Base-by-base conservation (phyloP, 1,284 basidiomycete species). In the Tilletia caries region DNA sequence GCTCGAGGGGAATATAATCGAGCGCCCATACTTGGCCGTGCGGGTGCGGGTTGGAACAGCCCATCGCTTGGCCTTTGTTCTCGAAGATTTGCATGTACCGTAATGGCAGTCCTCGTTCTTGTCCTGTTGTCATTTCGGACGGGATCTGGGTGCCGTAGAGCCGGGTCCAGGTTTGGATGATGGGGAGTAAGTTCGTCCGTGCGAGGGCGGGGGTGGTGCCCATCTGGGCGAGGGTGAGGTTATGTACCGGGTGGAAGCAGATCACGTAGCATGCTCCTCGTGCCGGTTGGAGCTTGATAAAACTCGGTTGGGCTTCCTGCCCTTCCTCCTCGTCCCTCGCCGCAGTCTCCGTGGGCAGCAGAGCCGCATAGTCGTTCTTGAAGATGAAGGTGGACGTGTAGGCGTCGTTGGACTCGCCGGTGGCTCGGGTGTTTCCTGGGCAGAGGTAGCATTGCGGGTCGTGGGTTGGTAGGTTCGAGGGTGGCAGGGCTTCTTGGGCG, bases 61-160 rank as follows among this genome's bases (percentile, higher is more conserved):
- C 95, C 95, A 97, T 96, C 85, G 94, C 93, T 1, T 90, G 85
- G 5, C 94, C 95, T 84, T 95, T 95, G 85, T 96, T 97, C 91
- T 96, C 85, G 65, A 86, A 86, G 68, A 83, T 80, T 71, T 83
- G 82, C 29, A 83, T 76, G 67, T 83, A 83, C 65, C 71, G 68
- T 48, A 83, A 25, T 25, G 48, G 48, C 48, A 50, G 48, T 50
- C 10, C 41, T 44, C 10, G 41, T 18, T 44, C 10, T 8, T 50
- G 48, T 50, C 20, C 75, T 48, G 80, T 82, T 0, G 81, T 73
- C 43, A 83, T 77, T 32, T 83, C 82, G 2, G 54, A 50, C 12
- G 76, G 68, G 60, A 83, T 82, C 64, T 71, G 69, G 44, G 50
- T 66, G 6, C 12, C 12, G 73, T 82, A 83, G 65, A 82, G 73